Evolutionary conservation across 768 basidiomycete species (phyloP), one percentile per base, ranked within the genome.

Genomic region (Macrolepiota fuliginosa): DNA sequence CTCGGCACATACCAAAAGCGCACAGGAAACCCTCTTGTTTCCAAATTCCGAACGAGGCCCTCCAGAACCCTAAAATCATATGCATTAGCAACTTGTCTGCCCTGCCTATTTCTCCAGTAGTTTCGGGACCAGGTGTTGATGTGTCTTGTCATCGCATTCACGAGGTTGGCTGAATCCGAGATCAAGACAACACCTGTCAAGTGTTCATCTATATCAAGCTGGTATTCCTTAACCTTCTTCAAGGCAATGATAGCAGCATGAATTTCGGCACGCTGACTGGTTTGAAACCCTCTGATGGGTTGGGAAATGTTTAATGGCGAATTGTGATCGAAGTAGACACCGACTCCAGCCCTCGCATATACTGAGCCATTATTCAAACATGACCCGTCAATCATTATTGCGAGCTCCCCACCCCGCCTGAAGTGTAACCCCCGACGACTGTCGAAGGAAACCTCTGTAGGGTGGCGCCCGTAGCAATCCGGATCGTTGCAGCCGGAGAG

Each of bases 91-190:
- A 32, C 29, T 32, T 32, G 29, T 3, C 29, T 7, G 3, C 29
- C 29, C 29, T 32, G 29, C 7, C 29, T 7, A 32, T 32, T 32
- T 32, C 29, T 3, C 29, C 29, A 32, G 29, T 32, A 3, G 7
- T 32, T 32, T 7, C 29, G 29, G 29, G 29, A 32, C 63, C 58
- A 60, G 17, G 49, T 55, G 46, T 63, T 45, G 12, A 60, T 56
- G 10, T 49, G 29, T 25, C 54, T 51, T 19, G 49, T 58, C 11
- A 64, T 64, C 6, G 45, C 60, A 32, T 36, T 40, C 2, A 64
- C 63, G 11, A 62, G 27, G 19, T 64, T 58, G 29, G 32, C 51
- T 27, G 59, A 61, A 54, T 64, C 58, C 12, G 63, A 52, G 11
- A 47, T 47, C 10, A 64, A 13, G 12, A 64, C 53, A 42, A 63